Conservation (phyloP, 1,284 basidiomycete species). For the Phaffia rhodozyma region DNA sequence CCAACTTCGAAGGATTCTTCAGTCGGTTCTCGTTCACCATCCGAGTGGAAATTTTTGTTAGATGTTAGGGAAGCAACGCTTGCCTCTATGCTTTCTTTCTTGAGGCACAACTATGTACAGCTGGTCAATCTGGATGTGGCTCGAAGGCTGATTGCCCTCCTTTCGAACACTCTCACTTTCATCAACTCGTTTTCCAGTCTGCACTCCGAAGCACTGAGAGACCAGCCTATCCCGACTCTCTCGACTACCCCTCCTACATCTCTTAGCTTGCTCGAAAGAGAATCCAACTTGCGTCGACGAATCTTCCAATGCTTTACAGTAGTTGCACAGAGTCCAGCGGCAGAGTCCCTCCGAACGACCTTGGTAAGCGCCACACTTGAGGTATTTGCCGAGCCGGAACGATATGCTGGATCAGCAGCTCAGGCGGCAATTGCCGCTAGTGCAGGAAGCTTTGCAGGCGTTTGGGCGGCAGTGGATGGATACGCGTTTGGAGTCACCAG, state of each 20-base stretch:
- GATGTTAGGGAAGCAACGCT: conserved; percentile 85
- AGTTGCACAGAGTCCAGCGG: conserved; percentile 64
- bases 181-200: conserved; percentile 47
- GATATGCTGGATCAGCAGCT: conserved; percentile 58
- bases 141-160: conserved; percentile 68
- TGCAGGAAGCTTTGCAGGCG: conserved; percentile 65
- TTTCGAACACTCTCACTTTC: conserved; percentile 84
- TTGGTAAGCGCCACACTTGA: conserved; percentile 75
- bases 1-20: conserved; percentile 73
- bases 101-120: conserved; percentile 60
- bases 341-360: conserved; percentile 65
- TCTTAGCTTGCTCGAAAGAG: conserved; percentile 53
- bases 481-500: conserved; percentile 88
- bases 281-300: conserved; percentile 68
- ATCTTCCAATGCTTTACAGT: conserved; percentile 81
- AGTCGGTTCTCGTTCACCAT: conserved; percentile 50
- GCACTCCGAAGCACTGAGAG: conserved; percentile 34
- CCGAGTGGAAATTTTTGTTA: conserved; percentile 85
- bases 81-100: conserved; percentile 75
- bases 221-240: conserved; percentile 29
- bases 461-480: conserved; percentile 81
- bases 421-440: conserved; percentile 88
- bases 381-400: conserved; percentile 67
- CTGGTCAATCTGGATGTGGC: conserved; percentile 85
- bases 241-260: neutral